Percentiles rank a stretch among this genome's conserved stretches.
Conservation (phyloP, 495 filamentous ascomycete species). For the Podospora tetraspora region DNA sequence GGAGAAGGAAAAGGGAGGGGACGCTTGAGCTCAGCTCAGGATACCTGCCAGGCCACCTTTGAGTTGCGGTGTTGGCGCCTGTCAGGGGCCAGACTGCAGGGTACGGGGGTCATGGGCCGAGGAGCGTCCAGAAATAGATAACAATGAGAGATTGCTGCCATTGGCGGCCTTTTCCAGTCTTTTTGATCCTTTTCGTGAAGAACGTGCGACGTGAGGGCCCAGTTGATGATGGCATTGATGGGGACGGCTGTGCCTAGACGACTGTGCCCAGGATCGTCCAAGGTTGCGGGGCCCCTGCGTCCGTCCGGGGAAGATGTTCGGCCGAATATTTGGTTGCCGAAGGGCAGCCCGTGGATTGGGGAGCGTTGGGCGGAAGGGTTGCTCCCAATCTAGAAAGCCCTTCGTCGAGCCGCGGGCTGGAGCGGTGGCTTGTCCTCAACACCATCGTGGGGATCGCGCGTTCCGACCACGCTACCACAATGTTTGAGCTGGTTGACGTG, state of each 20-base stretch:
- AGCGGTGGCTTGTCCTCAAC: not conserved
- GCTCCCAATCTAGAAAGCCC: not conserved
- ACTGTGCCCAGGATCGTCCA: no score
- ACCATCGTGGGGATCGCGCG: not conserved
- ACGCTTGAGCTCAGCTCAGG: not conserved
- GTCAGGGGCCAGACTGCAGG: no score
- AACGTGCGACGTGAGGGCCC: no score
- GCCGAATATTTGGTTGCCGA: conserved; percentile 5
- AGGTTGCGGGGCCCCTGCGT: not conserved
- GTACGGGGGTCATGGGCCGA: not conserved
- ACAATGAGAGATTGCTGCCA: not conserved
- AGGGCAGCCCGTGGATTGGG: not conserved
- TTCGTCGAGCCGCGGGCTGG: not conserved
- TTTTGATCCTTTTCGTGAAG: not conserved
- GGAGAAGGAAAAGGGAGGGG: not conserved
- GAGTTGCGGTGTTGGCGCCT: no score
- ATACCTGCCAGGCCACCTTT: no score
- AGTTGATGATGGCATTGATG: no score
- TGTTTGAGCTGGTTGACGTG: not conserved
- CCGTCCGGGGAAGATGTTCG: not conserved
- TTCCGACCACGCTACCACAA: not conserved
- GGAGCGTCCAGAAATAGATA: not conserved
- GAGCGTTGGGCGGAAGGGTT: not conserved
- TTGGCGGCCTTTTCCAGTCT: not conserved
- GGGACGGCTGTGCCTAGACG: no score